Evolutionary conservation across 1,284 basidiomycete species (phyloP).

Genomic region (Violaceomyces palustris): DNA sequence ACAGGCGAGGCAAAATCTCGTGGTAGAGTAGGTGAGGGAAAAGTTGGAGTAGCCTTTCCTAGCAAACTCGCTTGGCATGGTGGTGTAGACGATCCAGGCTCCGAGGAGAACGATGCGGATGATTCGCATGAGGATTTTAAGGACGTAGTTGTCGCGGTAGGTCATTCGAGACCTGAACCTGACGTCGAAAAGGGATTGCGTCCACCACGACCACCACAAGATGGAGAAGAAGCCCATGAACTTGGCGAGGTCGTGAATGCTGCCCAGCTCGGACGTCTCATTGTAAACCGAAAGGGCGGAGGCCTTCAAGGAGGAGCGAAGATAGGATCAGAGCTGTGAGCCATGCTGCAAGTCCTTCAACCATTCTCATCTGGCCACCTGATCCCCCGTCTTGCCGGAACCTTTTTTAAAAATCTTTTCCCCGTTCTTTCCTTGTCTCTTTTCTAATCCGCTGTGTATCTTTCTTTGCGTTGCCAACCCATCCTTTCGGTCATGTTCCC

Average conservation of each 20-base stretch:
- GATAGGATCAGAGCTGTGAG: too few species aligned
- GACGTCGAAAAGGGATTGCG: conserved; percentile 24
- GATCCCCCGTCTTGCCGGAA: too few species aligned
- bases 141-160: not conserved
- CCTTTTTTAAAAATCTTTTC: too few species aligned
- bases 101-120: conserved; percentile 16
- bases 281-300: too few species aligned
- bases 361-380: too few species aligned
- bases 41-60: conserved; percentile 24
- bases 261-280: too few species aligned
- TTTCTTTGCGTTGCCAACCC: too few species aligned
- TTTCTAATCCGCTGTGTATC: too few species aligned
- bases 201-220: conserved; percentile 33
- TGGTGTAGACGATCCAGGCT: conserved; percentile 23
- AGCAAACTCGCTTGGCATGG: conserved; percentile 27
- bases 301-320: too few species aligned
- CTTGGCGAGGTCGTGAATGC: conserved; percentile 14
- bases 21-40: conserved; percentile 16
- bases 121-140: conserved; percentile 7
- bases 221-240: conserved; percentile 23
- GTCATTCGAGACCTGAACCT: conserved; percentile 9
- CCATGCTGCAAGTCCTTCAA: too few species aligned
- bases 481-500: too few species aligned
- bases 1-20: conserved; percentile 11
- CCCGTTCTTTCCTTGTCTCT: too few species aligned